phyloP scores from a whole-genome alignment of 371 early-diverging fungal genomes.

The Lichtheimia corymbifera region DNA sequence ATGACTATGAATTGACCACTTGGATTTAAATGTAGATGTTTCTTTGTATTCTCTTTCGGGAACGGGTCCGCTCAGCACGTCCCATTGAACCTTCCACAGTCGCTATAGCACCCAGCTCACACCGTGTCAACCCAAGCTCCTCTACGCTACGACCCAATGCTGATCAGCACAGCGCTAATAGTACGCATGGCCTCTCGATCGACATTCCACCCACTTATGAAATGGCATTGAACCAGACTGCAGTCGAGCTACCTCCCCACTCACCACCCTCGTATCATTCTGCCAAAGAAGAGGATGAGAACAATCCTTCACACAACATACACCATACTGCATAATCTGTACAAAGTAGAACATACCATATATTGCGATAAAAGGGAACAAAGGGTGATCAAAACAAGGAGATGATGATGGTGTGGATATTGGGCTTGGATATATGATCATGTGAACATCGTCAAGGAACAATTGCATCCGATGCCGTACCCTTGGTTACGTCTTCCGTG shows the following conservation, averaged over 20 bases:
- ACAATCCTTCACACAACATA: too few relatives aligned
- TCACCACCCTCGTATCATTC: constrained; percentile 24
- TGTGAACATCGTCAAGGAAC: too few relatives aligned
- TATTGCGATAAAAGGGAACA: too few relatives aligned
- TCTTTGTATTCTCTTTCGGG: background rate
- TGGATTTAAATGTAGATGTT: constrained; percentile 1
- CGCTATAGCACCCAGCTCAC: constrained; percentile 19
- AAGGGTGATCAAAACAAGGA: too few relatives aligned
- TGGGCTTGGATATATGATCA: too few relatives aligned
- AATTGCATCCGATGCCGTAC: too few relatives aligned
- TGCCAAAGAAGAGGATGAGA: constrained; percentile 18
- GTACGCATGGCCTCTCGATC: background rate
- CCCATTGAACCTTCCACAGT: constrained; percentile 16
- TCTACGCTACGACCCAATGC: constrained; percentile 8
- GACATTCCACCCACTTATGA: constrained; percentile 20
- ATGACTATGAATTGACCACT: too few relatives aligned
- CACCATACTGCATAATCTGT: too few relatives aligned
- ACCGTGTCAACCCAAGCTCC: constrained; percentile 1
- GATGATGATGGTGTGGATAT: too few relatives aligned
- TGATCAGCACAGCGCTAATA: background rate
- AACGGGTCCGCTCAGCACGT: background rate
- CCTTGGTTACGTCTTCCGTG: too few relatives aligned
- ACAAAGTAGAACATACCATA: too few relatives aligned
- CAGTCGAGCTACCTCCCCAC: constrained; percentile 3
- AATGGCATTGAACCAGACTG: constrained; percentile 11